Base-by-base conservation (phyloP, 2,329 filamentous ascomycete species). In the Penicillium sp. region DNA sequence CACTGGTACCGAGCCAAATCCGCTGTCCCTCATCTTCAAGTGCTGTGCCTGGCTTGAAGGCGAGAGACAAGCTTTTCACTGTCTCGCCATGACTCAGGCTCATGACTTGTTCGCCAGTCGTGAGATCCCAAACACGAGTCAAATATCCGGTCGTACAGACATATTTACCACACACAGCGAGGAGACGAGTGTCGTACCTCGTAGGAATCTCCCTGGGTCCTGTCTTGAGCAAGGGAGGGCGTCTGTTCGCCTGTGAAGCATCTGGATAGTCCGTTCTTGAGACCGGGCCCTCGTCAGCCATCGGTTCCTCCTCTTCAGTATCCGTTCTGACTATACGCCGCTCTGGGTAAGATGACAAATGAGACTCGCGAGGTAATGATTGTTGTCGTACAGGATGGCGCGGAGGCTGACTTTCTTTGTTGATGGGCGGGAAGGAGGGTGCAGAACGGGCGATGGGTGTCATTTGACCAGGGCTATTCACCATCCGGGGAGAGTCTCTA, bases 1-100 rank as follows among this genome's bases (percentile, higher is more conserved):
- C 82, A 66, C 89, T 96, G 44, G 89, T 97, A 7, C 95, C 95
- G 35, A 98, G 85, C 95, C 95, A 99, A 24, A 99, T 67, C 14
- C 87, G 84, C 55, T 85, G 84, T 6, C 92, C 94, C 75, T 98
- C 94, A 49, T 93, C 87, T 59, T 91, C 86, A 1, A 94, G 84
- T 63, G 89, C 86, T 2, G 83, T 81, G 1, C 89, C 89, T 2
- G 94, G 92, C 72, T 96, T 96, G 77, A 99, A 99, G 0, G 87
- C 85, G 6, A 97, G 80, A 2, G 92, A 87, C 1, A 92, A 89
- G 7, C 91, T 89, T 71, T 90, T 96, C 62, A 92, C 82, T 1
- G 89, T 91, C 70, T 99, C 95, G 1, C 89, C 90, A 73, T 96
- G 93, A 53, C 87, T 85, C 63, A 96, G 77, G 66, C 87, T 95